Base-by-base conservation (phyloP, 2,329 filamentous ascomycete species). In the Domatiomyces globalis region DNA sequence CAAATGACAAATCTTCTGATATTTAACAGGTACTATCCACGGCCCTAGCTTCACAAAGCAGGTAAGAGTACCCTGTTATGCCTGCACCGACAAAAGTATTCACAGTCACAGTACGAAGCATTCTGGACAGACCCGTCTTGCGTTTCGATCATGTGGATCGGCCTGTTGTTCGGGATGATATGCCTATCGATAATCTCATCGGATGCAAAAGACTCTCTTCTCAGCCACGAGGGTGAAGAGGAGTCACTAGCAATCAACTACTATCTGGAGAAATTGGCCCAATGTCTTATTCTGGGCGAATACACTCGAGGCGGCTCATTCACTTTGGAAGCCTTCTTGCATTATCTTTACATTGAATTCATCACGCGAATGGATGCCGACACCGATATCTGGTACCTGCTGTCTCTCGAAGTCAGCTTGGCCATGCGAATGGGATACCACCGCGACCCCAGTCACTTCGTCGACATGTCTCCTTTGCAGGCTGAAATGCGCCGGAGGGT, bases 371-470 rank as follows among this genome's bases (percentile, higher is more conserved):
- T 69, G 58, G 77, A 80, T 58, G 68, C 75, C 2, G 73, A 77
- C 53, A 69, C 71, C 5, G 73, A 73, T 19, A 71, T 76, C n/a
- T 69, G 78, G 49, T 69, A 79, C 18, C 67, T 79, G 51, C 70
- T 75, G 4, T 71, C 74, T 15, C 70, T 79, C 50, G 73, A 77
- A 20, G 72, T 78, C 19, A 70, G 76, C 10, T 63, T 81, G 19
- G 76, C 78, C 2, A 77, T 80, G 74, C 70, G 76, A 63, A 79
- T 79, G 73, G 78, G 78, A 5, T 74, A 79, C 54, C 78, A 81
- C 63, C 71, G 78, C 42, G 78, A 81, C 59, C 54, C 54, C 6
- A 52, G 54, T 36, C 47, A 43, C 7, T 43, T 51, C 20, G 57
- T 49, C 27, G 53, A 43, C 43, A 73, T 80, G 45, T 69, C 75